A percentile compares a stretch with the other conserved stretches of the same genome.
phyloP scores from a whole-genome alignment of 176 grass and related monocot species.

The Tillandsia fasciculata region DNA sequence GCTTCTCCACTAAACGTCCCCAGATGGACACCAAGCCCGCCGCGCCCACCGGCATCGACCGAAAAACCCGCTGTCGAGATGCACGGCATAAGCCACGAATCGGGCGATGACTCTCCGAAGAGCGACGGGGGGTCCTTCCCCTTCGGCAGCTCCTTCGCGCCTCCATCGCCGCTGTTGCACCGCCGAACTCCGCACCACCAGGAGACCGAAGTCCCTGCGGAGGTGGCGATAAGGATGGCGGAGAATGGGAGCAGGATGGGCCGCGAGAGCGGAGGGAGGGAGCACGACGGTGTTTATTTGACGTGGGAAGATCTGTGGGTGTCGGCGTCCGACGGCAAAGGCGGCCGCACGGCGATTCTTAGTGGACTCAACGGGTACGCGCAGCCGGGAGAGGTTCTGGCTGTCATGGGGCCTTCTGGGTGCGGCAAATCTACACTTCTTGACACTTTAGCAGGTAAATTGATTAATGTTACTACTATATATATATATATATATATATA shows the following conservation, averaged over 20 bases:
- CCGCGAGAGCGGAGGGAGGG: conserved; percentile 3
- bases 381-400: conserved; percentile 57
- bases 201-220: conserved; percentile 16
- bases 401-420: conserved; percentile 93
- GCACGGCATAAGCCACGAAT: not conserved
- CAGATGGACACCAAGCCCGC: conserved; percentile 47
- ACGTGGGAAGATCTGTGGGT: conserved; percentile 90
- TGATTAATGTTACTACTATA: too few species aligned
- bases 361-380: conserved; percentile 63
- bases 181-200: conserved; percentile 12
- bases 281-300: conserved; percentile 37
- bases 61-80: not conserved
- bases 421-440: conserved; percentile 96
- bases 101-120: conserved; percentile 8
- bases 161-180: conserved; percentile 12
- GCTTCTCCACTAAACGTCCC: conserved; percentile 31
- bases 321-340: conserved; percentile 31
- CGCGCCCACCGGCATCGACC: not conserved
- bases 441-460: conserved; percentile 67
- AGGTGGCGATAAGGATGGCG: not conserved
- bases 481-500: too few species aligned
- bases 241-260: conserved; percentile 6
- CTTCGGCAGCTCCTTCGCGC: conserved; percentile 32
- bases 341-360: conserved; percentile 43
- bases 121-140: conserved; percentile 47